A percentile compares a stretch with the other conserved stretches of the same genome.
These are phyloP conservation scores for Hymenochaete sp. DNA, from an alignment of 1,284 basidiomycete genomes.

Conservation along the genomic window DNA sequence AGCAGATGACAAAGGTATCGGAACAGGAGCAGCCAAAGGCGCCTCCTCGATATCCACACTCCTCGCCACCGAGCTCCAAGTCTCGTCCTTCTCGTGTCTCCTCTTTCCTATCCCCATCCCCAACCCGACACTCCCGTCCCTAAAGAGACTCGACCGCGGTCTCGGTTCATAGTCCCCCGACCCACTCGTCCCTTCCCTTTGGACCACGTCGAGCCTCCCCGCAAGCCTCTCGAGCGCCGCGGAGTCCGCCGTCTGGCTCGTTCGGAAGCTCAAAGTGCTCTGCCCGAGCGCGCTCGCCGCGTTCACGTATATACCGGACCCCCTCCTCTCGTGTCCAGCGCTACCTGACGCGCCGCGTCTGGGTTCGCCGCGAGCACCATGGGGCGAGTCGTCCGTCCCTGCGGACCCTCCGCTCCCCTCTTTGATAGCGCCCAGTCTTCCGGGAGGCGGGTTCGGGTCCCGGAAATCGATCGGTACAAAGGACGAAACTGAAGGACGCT, in stretches of 20 bases:
- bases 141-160: too few species aligned
- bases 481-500: constrained; percentile 5
- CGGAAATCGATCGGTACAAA: constrained; percentile 59
- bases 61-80: too few species aligned
- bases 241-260: constrained; percentile 52
- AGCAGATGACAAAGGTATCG: too few species aligned
- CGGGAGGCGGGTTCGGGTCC: constrained; percentile 62
- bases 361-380: too few species aligned
- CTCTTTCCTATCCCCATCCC: too few species aligned
- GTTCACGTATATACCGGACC: constrained; percentile 22
- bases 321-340: constrained; percentile 14
- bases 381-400: constrained; percentile 24
- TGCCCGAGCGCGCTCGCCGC: constrained; percentile 31
- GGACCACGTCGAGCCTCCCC: constrained; percentile 56
- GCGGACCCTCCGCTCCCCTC: constrained; percentile 34
- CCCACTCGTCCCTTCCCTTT: constrained; percentile 38
- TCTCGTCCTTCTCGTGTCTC: constrained; percentile 16
- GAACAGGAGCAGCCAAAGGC: too few species aligned
- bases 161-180: constrained; percentile 22
- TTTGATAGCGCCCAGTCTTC: constrained; percentile 43
- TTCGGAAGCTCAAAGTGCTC: constrained; percentile 46
- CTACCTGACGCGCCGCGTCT: constrained; percentile 14
- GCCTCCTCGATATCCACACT: too few species aligned
- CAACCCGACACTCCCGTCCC: too few species aligned
- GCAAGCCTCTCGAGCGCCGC: constrained; percentile 57